Base-by-base conservation (phyloP, 2,329 filamentous ascomycete species). In the Metarhizium robertsii region DNA sequence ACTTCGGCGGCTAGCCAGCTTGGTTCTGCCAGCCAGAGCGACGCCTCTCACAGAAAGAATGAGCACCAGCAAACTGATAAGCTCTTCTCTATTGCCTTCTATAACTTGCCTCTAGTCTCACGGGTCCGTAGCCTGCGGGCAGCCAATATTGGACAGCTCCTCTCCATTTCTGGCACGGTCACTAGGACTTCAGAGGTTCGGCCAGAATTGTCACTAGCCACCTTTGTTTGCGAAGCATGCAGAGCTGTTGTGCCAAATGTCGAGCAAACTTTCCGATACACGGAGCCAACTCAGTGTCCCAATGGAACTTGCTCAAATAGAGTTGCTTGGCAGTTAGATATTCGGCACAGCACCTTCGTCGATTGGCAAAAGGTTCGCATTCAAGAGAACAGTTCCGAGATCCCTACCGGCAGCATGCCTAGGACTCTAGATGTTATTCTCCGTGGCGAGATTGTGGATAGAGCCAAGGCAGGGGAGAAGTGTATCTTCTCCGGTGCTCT, bases 321-420 rank as follows among this genome's bases (percentile, higher is more conserved):
- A 30, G 76, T 86, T 57, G 90, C 88, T n/a, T 99, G 94, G 94
- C 85, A 91, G 61, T 75, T 99, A n/a, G 92, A 99, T 64, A 96
- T 99, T 65, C 82, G 90, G 47, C 92, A 95, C 70, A 96, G 92
- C 70, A 97, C 92, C 0, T 99, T 99, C 68, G 88, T 99, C 59
- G 94, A 99, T 73, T 99, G 94, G 94, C 94, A 99, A 69, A 97
- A 97, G 70, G 91, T 97, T 29, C 88, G 95, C 60, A 90, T 97
- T 59, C 94, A 99, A 72, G 94, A 99, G 72, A 99, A 97, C 75
- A 96, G 91, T 62, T 92, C 92, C 4, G 94, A 99, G 69, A 99
- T 99, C 42, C 94, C 94, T 0, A 99, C 94, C 0, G 94, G 94
- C 54, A 96, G 92, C 73, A 99, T 99, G 94, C 94, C 94, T 29